phyloP scores from a whole-genome alignment of 495 filamentous ascomycete genomes.

The Niebla homalea region DNA sequence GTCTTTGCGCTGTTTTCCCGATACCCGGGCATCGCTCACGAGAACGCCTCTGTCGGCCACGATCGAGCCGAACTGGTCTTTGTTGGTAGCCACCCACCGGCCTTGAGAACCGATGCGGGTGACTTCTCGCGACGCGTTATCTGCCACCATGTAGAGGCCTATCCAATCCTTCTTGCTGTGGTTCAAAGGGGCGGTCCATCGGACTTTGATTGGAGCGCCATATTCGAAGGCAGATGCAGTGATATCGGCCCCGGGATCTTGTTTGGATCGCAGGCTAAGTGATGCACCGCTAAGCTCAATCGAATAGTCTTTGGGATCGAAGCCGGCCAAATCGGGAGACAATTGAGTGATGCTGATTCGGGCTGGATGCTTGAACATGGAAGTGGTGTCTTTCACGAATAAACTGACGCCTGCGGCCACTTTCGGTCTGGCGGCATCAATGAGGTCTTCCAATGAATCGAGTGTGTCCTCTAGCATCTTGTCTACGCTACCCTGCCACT shows the following conservation, averaged over 20 bases:
- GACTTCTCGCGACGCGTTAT: slow-evolving; percentile 73
- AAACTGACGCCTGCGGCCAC: slow-evolving; percentile 74
- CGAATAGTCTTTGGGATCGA: slow-evolving; percentile 69
- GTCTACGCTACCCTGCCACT: slow-evolving; percentile 75
- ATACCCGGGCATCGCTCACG: slow-evolving; percentile 44
- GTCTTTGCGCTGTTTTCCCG: slow-evolving; percentile 31
- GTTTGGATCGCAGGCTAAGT: slow-evolving; percentile 37
- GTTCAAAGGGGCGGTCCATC: slow-evolving; percentile 82
- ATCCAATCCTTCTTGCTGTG: slow-evolving; percentile 94
- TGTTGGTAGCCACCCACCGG: slow-evolving; percentile 73
- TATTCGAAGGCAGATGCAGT: slow-evolving; percentile 75
- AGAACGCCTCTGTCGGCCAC: slow-evolving; percentile 70
- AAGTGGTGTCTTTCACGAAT: slow-evolving; percentile 76
- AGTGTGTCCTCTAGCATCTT: slow-evolving; percentile 71
- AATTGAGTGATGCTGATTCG: slow-evolving; percentile 74
- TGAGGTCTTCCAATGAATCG: slow-evolving; percentile 79
- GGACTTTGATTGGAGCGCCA: slow-evolving; percentile 78
- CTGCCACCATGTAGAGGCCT: slow-evolving; percentile 84
- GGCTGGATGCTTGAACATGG: slow-evolving; percentile 83
- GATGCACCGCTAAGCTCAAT: slow-evolving; percentile 58
- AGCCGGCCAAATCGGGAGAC: slow-evolving; percentile 69
- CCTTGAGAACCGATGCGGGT: slow-evolving; percentile 78
- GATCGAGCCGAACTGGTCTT: slow-evolving; percentile 62
- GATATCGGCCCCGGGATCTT: slow-evolving; percentile 41
- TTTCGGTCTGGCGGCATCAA: slow-evolving; percentile 78